Conservation (phyloP, 176 grass and related monocot species). For the Aegilops umbellulata region DNA sequence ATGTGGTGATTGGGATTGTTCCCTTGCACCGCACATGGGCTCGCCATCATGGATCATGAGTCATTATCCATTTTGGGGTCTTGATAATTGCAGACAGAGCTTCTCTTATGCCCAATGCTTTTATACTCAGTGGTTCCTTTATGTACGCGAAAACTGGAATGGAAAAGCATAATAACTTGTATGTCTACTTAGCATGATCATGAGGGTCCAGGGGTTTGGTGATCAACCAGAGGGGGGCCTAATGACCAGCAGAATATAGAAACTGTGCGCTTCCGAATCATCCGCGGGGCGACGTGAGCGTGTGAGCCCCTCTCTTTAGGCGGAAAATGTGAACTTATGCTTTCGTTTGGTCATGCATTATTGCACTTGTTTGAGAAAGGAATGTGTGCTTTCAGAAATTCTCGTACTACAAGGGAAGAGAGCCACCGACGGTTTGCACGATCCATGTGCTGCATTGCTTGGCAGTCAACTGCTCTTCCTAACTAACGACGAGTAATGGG, state of each 20-base stretch:
- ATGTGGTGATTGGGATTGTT: constrained; percentile 21
- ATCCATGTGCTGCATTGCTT: neutral
- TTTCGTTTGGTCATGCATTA: neutral
- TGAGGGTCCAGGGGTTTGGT: neutral
- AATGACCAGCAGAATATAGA: neutral
- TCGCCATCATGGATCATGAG: neutral
- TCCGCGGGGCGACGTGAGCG: too few relatives aligned
- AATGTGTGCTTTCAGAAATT: neutral
- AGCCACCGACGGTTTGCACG: neutral
- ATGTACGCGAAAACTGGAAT: neutral
- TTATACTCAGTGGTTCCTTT: neutral
- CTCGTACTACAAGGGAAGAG: neutral
- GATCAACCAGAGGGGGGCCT: neutral
- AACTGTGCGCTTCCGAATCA: neutral
- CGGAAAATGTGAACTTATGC: too few relatives aligned
- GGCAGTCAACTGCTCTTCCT: neutral
- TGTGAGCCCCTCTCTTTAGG: neutral
- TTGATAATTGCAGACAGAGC: neutral
- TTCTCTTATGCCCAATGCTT: neutral
- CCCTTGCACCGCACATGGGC: constrained; percentile 24
- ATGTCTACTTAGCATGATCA: too few relatives aligned
- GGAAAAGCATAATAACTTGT: neutral
- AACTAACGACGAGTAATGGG: neutral
- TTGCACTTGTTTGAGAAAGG: neutral
- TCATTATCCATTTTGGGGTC: neutral